A percentile compares a stretch with the other conserved stretches of the same genome.
Conservation (phyloP, 441 rosid species). For the Populus trichocarpa region DNA sequence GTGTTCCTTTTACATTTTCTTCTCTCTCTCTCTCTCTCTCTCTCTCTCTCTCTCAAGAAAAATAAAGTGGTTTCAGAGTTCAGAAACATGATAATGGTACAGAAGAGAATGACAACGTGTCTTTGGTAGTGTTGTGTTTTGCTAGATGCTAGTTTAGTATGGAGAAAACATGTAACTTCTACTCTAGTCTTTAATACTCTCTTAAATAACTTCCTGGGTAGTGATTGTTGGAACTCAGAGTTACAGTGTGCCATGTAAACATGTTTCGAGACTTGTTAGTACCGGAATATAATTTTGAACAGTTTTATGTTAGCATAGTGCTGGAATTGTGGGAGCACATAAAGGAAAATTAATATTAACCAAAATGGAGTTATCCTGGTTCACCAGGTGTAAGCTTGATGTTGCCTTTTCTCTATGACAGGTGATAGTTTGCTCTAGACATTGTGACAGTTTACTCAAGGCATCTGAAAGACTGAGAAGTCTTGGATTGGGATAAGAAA, state of each 20-base stretch:
- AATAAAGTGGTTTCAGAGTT: neutral
- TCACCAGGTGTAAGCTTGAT: neutral
- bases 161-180: neutral
- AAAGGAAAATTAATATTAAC: neutral
- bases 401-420: constrained; percentile 1
- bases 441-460: neutral
- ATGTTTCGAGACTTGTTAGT: neutral
- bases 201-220: neutral
- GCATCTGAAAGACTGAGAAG: neutral
- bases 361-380: neutral
- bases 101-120: neutral
- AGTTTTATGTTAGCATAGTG: neutral
- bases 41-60: no score
- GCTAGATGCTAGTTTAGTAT: neutral
- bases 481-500: constrained; percentile 5
- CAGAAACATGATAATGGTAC: neutral
- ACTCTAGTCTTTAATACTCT: neutral
- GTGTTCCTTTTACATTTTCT: no score
- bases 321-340: neutral
- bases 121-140: neutral
- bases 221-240: neutral
- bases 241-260: neutral
- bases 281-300: neutral
- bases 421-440: neutral
- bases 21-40: neutral